phyloP scores from a whole-genome alignment of 2,329 filamentous ascomycete genomes.

The Mycosphaerella arachidis region DNA sequence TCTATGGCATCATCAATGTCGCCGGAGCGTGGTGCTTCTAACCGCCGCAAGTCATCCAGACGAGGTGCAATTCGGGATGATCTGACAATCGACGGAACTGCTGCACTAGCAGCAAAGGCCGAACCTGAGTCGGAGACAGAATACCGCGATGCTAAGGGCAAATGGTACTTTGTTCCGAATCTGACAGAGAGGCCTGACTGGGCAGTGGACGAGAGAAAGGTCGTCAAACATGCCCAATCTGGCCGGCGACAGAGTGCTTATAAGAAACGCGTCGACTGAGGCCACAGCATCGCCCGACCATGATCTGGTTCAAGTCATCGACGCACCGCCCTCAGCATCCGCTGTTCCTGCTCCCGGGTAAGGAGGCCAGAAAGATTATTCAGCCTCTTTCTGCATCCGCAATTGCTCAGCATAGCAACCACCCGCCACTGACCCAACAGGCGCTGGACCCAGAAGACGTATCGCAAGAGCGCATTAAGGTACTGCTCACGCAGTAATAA shows the following conservation, averaged over 20 bases:
- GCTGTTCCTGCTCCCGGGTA: too few relatives aligned
- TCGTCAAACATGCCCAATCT: not conserved
- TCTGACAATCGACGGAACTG: conserved; percentile 12
- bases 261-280: not conserved
- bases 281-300: not conserved
- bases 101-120: conserved; percentile 12
- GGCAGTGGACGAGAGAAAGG: conserved; percentile 16
- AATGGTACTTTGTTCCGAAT: conserved; percentile 17
- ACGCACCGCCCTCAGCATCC: too few relatives aligned
- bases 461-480: too few relatives aligned
- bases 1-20: not conserved
- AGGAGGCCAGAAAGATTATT: too few relatives aligned
- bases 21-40: not conserved
- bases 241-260: conserved; percentile 4
- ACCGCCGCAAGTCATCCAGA: not conserved
- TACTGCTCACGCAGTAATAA: too few relatives aligned
- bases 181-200: conserved; percentile 9
- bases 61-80: conserved; percentile 9
- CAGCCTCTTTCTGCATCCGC: too few relatives aligned
- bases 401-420: too few relatives aligned
- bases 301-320: not conserved
- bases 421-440: too few relatives aligned
- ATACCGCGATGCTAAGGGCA: conserved; percentile 10
- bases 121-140: conserved; percentile 10
- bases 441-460: too few relatives aligned